Conservation (phyloP, 495 filamentous ascomycete species). For the Gamarada debralockiae region DNA sequence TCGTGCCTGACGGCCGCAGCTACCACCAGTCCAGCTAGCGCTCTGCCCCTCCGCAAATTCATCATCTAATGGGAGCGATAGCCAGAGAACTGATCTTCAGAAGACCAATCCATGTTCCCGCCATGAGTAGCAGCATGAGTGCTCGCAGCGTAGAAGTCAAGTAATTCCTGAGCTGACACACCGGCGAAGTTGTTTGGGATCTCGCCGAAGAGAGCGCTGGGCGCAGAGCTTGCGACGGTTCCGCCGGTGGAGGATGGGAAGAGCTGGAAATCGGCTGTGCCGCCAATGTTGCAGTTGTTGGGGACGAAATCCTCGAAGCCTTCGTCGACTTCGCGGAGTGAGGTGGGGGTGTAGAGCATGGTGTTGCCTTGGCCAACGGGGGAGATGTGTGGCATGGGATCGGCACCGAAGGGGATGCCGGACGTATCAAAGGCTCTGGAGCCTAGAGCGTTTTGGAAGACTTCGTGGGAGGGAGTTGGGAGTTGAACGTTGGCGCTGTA, state of each 20-base stretch:
- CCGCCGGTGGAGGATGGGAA: conserved; percentile 20
- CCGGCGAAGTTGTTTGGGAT: conserved; percentile 19
- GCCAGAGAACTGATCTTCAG: conserved; percentile 18
- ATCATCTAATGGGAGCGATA: conserved; percentile 4
- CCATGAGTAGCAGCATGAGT: conserved; percentile 17
- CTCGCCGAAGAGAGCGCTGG: conserved; percentile 24
- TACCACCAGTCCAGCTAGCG: too few relatives aligned
- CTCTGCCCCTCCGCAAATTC: too few relatives aligned
- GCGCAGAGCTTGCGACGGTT: conserved; percentile 13
- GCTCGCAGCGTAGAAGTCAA: conserved; percentile 24
- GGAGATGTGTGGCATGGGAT: conserved; percentile 50
- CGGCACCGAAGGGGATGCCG: conserved; percentile 25
- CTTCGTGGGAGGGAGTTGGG: conserved; percentile 29
- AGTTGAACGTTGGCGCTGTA: conserved; percentile 44
- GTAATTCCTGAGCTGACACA: conserved; percentile 18
- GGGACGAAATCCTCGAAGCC: conserved; percentile 26
- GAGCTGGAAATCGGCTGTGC: conserved; percentile 23
- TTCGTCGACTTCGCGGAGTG: conserved; percentile 28
- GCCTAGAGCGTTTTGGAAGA: conserved; percentile 24
- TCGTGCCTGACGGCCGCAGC: too few relatives aligned
- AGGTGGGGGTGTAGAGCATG: conserved; percentile 61
- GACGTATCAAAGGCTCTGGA: conserved; percentile 24
- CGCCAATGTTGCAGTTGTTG: conserved; percentile 8
- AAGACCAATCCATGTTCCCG: conserved; percentile 17
- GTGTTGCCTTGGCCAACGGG: conserved; percentile 58